phyloP scores from a whole-genome alignment of 805 yeast genomes.

The Tetrapisispora taiwanensis region DNA sequence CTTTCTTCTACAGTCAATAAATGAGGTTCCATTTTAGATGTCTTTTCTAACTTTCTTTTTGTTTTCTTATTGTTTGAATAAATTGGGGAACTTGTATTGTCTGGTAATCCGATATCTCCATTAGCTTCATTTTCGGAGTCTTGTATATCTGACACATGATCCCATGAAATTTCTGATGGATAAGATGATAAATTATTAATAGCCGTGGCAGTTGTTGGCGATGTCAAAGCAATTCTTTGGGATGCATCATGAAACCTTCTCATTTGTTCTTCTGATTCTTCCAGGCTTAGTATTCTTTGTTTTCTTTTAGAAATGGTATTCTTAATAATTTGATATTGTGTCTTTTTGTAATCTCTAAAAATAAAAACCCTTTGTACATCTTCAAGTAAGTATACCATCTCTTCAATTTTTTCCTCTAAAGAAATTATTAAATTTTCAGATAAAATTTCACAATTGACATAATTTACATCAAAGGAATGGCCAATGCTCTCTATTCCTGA shows the following conservation, averaged over 20 bases:
- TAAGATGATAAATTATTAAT: neutral
- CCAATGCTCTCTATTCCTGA: constrained; percentile 72
- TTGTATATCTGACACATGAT: constrained; percentile 3
- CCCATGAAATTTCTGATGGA: constrained; percentile 1
- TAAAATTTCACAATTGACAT: constrained; percentile 40
- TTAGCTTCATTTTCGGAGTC: constrained; percentile 5
- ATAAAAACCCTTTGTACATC: constrained; percentile 39
- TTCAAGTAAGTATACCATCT: constrained; percentile 27
- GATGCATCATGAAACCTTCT: constrained; percentile 26
- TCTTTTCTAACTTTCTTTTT: constrained; percentile 6
- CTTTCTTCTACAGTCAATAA: constrained; percentile 30
- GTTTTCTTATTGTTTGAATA: constrained; percentile 2
- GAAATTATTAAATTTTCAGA: constrained; percentile 32
- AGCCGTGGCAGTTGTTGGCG: neutral
- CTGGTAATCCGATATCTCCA: neutral
- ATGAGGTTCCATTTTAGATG: constrained; percentile 23
- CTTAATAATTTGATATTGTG: constrained; percentile 38
- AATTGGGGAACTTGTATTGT: neutral
- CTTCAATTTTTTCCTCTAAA: constrained; percentile 32
- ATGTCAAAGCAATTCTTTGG: constrained; percentile 25
- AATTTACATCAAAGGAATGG: constrained; percentile 69
- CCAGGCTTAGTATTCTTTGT: constrained; percentile 24
- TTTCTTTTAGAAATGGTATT: constrained; percentile 31
- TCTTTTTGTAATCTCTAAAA: constrained; percentile 48
- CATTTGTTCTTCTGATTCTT: constrained; percentile 28